These are phyloP conservation scores for Blastobotrys aristatus DNA, from an alignment of 1,139 yeast genomes.

Conservation along the genomic window DNA sequence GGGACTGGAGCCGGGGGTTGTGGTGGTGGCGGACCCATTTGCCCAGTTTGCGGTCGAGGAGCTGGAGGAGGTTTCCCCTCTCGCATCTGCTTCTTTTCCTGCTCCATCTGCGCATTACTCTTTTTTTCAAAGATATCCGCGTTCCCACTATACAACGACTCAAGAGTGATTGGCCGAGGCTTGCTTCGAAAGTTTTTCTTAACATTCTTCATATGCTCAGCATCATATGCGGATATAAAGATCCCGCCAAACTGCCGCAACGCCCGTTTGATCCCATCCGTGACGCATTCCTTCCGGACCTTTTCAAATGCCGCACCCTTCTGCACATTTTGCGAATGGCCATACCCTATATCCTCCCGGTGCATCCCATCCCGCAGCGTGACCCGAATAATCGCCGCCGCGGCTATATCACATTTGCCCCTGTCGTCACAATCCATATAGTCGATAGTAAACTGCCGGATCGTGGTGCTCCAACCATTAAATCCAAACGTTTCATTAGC, in stretches of 20 bases:
- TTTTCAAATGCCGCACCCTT: conserved; percentile 71
- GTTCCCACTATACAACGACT: conserved; percentile 3
- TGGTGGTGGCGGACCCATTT: neutral
- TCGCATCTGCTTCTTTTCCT: neutral
- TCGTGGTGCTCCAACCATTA: conserved; percentile 59
- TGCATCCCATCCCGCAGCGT: conserved; percentile 66
- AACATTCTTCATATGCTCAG: conserved; percentile 5
- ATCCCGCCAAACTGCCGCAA: conserved; percentile 62
- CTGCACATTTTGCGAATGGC: conserved; percentile 61
- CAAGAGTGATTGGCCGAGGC: neutral
- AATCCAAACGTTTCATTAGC: conserved; percentile 66
- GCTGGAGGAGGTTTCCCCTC: neutral
- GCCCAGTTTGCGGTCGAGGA: neutral
- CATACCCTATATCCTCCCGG: conserved; percentile 77
- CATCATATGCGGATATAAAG: conserved; percentile 9
- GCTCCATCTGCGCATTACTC: neutral
- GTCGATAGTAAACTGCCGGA: conserved; percentile 37
- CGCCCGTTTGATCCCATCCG: conserved; percentile 73
- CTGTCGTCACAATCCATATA: conserved; percentile 30
- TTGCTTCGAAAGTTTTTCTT: neutral
- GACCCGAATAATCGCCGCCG: conserved; percentile 63
- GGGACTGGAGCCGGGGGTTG: neutral
- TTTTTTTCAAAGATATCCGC: neutral
- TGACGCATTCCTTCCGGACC: conserved; percentile 69
- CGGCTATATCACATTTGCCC: conserved; percentile 51